Percentiles rank a stretch among this genome's conserved stretches.
phyloP scores from a whole-genome alignment of 148 eudicot genomes.

The Fagopyrum tataricum region DNA sequence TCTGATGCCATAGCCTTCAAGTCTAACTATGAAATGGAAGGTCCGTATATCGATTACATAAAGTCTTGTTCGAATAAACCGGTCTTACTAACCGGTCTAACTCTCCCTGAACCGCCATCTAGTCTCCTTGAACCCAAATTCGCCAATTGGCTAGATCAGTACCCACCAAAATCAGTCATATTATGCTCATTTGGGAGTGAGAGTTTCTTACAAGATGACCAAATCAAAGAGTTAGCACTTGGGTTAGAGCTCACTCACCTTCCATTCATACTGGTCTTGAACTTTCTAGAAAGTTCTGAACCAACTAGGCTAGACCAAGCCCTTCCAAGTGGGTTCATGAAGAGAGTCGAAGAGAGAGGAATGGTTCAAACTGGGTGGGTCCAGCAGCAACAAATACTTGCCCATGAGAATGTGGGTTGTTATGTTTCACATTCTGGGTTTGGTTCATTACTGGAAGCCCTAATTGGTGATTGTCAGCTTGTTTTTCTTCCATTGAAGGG shows the following conservation, averaged over 20 bases:
- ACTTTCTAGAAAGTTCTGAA: constrained; percentile 21
- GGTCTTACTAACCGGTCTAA: constrained; percentile 26
- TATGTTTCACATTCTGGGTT: constrained; percentile 41
- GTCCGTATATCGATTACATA: constrained; percentile 31
- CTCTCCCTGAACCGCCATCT: constrained; percentile 26
- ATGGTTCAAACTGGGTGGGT: constrained; percentile 46
- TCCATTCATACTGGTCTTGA: constrained; percentile 46
- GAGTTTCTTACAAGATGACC: constrained; percentile 33
- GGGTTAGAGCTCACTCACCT: constrained; percentile 40
- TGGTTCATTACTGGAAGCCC: constrained; percentile 40
- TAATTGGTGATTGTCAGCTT: constrained; percentile 46
- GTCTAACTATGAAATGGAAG: constrained; percentile 38
- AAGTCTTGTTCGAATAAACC: constrained; percentile 29
- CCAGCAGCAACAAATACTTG: constrained; percentile 44
- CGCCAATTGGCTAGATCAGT: constrained; percentile 32
- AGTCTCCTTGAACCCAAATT: constrained; percentile 27
- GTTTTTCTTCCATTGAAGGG: constrained; percentile 40
- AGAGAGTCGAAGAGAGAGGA: constrained; percentile 33
- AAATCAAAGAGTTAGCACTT: constrained; percentile 35
- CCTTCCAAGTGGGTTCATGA: constrained; percentile 35
- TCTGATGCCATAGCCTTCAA: constrained; percentile 32
- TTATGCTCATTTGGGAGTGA: constrained; percentile 51
- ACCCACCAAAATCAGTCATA: constrained; percentile 32
- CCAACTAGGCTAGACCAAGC: constrained; percentile 21
- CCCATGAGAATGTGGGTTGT: constrained; percentile 44